Evolutionary conservation across 169 alveolate genomes (phyloP).

Genomic region (Cystoisospora suis): DNA sequence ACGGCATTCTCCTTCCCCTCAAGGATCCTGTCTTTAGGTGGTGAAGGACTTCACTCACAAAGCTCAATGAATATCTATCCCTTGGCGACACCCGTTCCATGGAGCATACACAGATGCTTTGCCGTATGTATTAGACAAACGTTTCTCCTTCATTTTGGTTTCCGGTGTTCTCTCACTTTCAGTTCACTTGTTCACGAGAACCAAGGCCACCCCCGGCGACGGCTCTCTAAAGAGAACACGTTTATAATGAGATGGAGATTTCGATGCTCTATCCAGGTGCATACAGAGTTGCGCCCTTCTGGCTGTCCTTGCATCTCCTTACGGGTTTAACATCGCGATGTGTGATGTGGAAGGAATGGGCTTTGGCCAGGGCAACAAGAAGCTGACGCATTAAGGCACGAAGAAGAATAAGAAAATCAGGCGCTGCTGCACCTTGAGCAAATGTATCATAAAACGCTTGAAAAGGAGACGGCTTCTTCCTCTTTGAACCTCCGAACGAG

Average conservation of each 20-base stretch:
- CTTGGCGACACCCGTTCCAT: no score
- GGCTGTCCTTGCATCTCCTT: not conserved
- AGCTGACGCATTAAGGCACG: slow-evolving; percentile 36
- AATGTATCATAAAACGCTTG: not conserved
- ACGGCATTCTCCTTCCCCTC: not conserved
- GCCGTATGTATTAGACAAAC: no score
- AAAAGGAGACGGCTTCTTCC: not conserved
- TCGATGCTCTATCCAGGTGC: no score
- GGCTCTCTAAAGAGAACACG: not conserved
- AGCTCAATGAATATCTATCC: no score
- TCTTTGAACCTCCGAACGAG: not conserved
- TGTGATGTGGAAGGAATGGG: slow-evolving; percentile 12
- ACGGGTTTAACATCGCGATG: slow-evolving; percentile 46
- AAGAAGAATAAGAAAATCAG: slow-evolving; percentile 14
- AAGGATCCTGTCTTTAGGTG: not conserved
- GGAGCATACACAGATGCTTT: no score
- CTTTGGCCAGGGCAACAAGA: not conserved
- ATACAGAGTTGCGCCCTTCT: no score
- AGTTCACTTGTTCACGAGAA: no score
- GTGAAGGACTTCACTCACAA: no score
- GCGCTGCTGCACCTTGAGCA: not conserved
- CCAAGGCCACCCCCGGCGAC: not conserved
- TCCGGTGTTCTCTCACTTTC: no score
- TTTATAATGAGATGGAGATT: no score
- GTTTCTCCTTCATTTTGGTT: no score